Base-by-base conservation (phyloP, 371 early-diverging fungal species). In the Saksenaea vasiformis region DNA sequence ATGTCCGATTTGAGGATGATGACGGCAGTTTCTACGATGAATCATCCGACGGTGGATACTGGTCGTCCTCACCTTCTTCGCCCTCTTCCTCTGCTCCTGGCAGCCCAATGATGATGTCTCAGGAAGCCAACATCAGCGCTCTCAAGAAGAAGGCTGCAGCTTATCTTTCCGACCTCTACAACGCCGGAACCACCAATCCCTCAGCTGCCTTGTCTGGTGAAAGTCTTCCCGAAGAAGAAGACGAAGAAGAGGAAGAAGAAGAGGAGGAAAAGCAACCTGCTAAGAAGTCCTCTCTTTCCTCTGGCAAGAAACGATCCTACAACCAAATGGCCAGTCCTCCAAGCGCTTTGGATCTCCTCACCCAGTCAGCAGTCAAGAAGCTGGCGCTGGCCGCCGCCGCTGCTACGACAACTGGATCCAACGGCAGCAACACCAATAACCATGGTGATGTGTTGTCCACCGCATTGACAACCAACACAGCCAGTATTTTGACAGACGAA, bases 1-100 rank as follows among this genome's bases (percentile, higher is more conserved):
- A 97, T 71, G 96, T 95, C 55, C 90, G 88, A 43, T 80, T 94
- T 28, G 95, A 94, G 71, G 89, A 89, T 13, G 90, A 89, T 22
- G 93, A 94, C 61, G 58, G 62, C 28, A 72, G 71, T 37, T 36
- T 74, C 10, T 76, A 74, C 62, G 78, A 80, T 41, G 78, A 77
- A 39, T 70, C 70, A 39, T 70, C 70, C 15, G 62, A 67, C 53
- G 63, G 61, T 15, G 54, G 60, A 64, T 69, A 62, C 37, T 80
- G 80, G 77, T 75, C 77, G 15, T 71, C 73, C 58, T 37, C 47
- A 22, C 51, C 62, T 36, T 44, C 61, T 17, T 61, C 70, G 51
- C 62, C 68, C 53, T 67, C 74, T 19, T 66, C 70, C 17, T 69
- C 78, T 44, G 65, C 57, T 19, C 72, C 74, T 3, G 70, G 64